A percentile compares a stretch with the other conserved stretches of the same genome.
phyloP scores from a whole-genome alignment of 164 flowering plant genomes.

The Liquidambar formosana region DNA sequence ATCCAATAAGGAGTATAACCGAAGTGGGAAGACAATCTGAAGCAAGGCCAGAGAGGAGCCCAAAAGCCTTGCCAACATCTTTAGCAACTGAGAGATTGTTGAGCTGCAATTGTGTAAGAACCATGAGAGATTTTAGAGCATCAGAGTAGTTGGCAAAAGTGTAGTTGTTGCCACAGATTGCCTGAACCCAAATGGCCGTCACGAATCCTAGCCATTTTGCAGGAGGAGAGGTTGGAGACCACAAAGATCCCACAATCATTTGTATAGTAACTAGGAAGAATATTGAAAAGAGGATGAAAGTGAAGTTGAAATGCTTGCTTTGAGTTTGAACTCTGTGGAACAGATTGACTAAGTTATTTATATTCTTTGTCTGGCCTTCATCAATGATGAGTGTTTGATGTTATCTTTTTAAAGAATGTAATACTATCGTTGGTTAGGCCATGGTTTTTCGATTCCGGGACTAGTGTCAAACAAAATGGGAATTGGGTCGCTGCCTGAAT shows the following conservation, averaged over 20 bases:
- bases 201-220: constrained; percentile 86
- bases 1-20: constrained; percentile 68
- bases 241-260: constrained; percentile 1
- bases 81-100: constrained; percentile 81
- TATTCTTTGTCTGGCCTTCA: too few species aligned
- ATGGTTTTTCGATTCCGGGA: too few species aligned
- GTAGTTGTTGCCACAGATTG: constrained; percentile 87
- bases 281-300: too few species aligned
- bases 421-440: too few species aligned
- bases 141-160: constrained; percentile 81
- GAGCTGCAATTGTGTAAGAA: constrained; percentile 67
- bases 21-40: constrained; percentile 67
- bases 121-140: constrained; percentile 70
- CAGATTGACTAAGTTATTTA: too few species aligned
- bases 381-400: too few species aligned
- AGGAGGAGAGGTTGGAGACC: constrained; percentile 26
- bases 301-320: too few species aligned
- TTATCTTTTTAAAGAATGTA: too few species aligned
- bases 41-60: constrained; percentile 74
- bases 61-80: constrained; percentile 85
- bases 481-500: too few species aligned
- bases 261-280: too few species aligned
- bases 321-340: too few species aligned
- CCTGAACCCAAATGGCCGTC: constrained; percentile 85
- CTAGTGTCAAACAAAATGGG: too few species aligned